Base-by-base conservation (phyloP, 208 protist species). In the Trypanosoma conorhini region DNA sequence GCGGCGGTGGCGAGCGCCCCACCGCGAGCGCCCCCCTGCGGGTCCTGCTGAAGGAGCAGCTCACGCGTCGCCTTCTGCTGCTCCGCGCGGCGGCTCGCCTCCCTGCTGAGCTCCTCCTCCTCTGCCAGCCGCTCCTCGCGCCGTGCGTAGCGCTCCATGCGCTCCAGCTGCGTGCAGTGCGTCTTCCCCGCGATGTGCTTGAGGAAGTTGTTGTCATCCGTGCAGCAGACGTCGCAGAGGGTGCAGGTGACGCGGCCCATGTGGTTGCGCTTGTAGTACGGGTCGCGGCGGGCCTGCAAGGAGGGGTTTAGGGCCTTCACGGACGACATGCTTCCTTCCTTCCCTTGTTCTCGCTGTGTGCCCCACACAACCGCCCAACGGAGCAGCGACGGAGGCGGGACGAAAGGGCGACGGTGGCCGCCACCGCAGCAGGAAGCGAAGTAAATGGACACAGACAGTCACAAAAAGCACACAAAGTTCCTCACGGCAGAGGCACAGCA, bases 211-310 rank as follows among this genome's bases (percentile, higher is more conserved):
- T 83, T 87, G 67, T 94, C 91, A 68, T 94, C 88, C 22, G 70
- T 84, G 73, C 88, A 94, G 69, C 83, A 85, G 48, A 94, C 67
- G 51, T 84, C 82, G 60, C 91, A 96, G 7, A 96, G 78, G 5
- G 82, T 92, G 67, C 91, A 96, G 3, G 79, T 80, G 22, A 90
- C 85, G 54, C 90, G 84, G 0, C 91, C 91, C 63, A 96, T 79
- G 77, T 96, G 88, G 64, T 96, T 96, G 15, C 85, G 75, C 70
- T 91, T 91, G 66, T 89, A 94, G 74, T 94, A 93, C 17, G 80
- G 81, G 61, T 82, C 82, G 13, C 67, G 66, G 4, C 76, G 48
- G 22, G 91, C 91, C 58, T 83, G 65, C 50, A 82, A 72, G 26
- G 78, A 68, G 13, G 91, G 86, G 67, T 89, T 81, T 62, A 83